phyloP scores from a whole-genome alignment of 2,329 filamentous ascomycete genomes.

The Aphanocladium album region DNA sequence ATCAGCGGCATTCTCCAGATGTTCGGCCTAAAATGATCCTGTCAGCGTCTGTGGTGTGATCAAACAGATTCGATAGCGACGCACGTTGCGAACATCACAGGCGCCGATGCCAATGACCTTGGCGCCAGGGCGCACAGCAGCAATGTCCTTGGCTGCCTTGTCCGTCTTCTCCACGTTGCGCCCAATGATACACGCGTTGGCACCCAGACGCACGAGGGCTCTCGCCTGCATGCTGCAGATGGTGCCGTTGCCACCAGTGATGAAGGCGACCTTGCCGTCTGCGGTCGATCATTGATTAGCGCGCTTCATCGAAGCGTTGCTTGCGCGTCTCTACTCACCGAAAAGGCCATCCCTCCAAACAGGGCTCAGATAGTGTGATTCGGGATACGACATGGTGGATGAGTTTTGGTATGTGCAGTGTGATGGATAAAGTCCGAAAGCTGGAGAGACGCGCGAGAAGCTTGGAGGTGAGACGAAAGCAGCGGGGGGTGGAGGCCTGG shows the following conservation, averaged over 20 bases:
- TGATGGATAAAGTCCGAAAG: background rate
- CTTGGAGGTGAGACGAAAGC: background rate
- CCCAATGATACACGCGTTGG: conserved; percentile 90
- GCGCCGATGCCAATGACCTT: conserved; percentile 84
- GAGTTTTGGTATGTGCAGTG: background rate
- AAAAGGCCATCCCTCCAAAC: conserved; percentile 88
- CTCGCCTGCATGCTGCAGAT: conserved; percentile 94
- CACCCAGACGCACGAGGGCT: conserved; percentile 84
- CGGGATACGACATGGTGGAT: conserved; percentile 61
- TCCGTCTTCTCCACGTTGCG: conserved; percentile 87
- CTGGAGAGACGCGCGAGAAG: background rate
- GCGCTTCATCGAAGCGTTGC: background rate
- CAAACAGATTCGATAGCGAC: conserved; percentile 11
- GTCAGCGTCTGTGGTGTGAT: background rate
- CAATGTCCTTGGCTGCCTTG: conserved; percentile 72
- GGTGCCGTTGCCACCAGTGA: conserved; percentile 87
- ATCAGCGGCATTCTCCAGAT: conserved; percentile 68
- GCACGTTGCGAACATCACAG: conserved; percentile 68
- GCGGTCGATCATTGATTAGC: conserved; percentile 4
- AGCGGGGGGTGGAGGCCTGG: background rate
- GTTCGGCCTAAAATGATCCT: conserved; percentile 43
- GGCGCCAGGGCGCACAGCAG: conserved; percentile 68
- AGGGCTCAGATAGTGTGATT: conserved; percentile 71
- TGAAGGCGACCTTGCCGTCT: conserved; percentile 89
- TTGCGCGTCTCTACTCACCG: conserved; percentile 43